phyloP scores from a whole-genome alignment of 345 rosid species.

The Eucalyptus marginata region DNA sequence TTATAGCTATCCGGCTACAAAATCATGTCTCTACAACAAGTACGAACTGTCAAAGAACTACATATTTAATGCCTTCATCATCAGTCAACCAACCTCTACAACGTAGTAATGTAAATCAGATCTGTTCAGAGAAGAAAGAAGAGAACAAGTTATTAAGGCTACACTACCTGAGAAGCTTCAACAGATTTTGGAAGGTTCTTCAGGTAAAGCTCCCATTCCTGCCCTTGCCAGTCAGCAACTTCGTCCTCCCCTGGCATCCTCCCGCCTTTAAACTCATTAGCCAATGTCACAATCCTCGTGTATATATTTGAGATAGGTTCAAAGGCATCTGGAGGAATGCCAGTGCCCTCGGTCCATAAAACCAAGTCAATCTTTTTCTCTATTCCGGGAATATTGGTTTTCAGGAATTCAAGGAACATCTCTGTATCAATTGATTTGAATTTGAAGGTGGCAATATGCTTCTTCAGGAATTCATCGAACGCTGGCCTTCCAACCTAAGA shows the following conservation, averaged over 20 bases:
- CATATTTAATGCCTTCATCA: neutral
- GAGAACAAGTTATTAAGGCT: neutral
- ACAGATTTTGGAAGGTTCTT: constrained; percentile 77
- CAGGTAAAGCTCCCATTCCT: constrained; percentile 94
- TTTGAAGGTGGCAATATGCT: constrained; percentile 83
- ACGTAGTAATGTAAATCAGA: neutral
- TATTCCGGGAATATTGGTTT: constrained; percentile 67
- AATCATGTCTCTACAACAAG: neutral
- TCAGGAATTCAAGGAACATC: constrained; percentile 65
- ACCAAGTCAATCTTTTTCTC: constrained; percentile 59
- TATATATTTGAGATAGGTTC: constrained; percentile 71
- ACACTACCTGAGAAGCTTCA: constrained; percentile 72
- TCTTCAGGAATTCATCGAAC: constrained; percentile 79
- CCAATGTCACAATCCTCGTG: constrained; percentile 56
- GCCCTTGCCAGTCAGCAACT: constrained; percentile 84
- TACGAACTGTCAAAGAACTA: neutral
- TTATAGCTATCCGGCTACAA: neutral
- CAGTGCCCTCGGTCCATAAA: constrained; percentile 78
- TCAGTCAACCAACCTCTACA: neutral
- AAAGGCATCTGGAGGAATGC: constrained; percentile 88
- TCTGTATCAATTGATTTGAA: constrained; percentile 82
- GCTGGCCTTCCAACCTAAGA: constrained; percentile 75
- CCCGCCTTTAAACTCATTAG: constrained; percentile 70
- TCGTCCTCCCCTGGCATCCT: constrained; percentile 91
- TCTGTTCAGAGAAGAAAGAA: neutral